Evolutionary conservation across 2,329 filamentous ascomycete genomes (phyloP).

Genomic region (Cadophora luteo-olivacea): DNA sequence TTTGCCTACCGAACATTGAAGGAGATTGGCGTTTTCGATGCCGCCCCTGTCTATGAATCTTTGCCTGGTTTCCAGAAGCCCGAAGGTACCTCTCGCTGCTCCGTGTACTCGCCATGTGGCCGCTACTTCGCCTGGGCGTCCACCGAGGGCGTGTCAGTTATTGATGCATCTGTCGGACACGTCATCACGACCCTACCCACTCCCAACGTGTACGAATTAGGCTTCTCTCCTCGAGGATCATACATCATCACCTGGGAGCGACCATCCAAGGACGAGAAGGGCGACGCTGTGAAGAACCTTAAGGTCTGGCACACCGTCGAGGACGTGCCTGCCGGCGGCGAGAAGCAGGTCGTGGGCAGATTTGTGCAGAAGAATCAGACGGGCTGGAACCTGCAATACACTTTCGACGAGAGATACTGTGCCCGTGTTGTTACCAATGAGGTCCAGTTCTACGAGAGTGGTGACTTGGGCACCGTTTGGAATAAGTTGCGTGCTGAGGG

Average conservation of each 20-base stretch:
- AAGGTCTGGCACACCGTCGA: constrained; percentile 93
- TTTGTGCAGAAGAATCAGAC: constrained; percentile 97
- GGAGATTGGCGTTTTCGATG: constrained; percentile 92
- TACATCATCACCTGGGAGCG: constrained; percentile 98
- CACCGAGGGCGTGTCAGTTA: constrained; percentile 82
- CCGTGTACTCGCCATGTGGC: constrained; percentile 93
- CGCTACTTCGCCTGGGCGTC: constrained; percentile 96
- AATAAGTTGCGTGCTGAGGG: constrained; percentile 95
- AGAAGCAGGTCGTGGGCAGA: constrained; percentile 79
- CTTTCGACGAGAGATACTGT: constrained; percentile 89
- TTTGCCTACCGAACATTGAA: constrained; percentile 98
- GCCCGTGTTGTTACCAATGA: constrained; percentile 95
- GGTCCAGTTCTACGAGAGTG: constrained; percentile 94
- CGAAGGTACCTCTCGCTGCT: constrained; percentile 93
- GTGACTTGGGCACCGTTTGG: constrained; percentile 86
- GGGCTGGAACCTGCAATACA: constrained; percentile 98
- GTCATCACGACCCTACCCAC: constrained; percentile 77
- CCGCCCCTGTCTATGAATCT: constrained; percentile 84
- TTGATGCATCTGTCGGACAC: constrained; percentile 80
- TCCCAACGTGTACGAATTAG: constrained; percentile 89
- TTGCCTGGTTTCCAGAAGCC: constrained; percentile 85
- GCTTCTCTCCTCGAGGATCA: constrained; percentile 90
- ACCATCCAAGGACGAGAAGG: constrained; percentile 88
- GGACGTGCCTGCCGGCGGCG: constrained; percentile 63
- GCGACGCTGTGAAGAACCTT: constrained; percentile 93